A percentile compares a stretch with the other conserved stretches of the same genome.
Evolutionary conservation across 116 monocot genomes (phyloP).

Genomic region (Trichopus zeylanicus): DNA sequence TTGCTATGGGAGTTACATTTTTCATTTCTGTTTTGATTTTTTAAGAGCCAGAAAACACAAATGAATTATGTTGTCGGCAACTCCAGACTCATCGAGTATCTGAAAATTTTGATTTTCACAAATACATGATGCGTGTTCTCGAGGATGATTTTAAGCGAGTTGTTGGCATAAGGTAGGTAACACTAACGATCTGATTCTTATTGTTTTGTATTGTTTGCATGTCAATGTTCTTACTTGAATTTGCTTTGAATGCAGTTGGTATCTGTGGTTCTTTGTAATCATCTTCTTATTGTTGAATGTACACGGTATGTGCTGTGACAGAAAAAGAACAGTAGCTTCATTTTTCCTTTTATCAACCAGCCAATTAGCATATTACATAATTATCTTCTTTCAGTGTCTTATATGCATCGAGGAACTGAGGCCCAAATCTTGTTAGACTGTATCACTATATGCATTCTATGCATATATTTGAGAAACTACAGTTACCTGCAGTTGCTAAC

Average conservation of each 20-base stretch:
- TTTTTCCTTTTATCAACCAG: too few species aligned
- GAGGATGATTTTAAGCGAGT: slow-evolving; percentile 95
- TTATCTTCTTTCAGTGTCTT: too few species aligned
- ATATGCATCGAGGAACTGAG: too few species aligned
- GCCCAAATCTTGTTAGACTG: too few species aligned
- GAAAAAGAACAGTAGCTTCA: too few species aligned
- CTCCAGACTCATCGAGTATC: slow-evolving; percentile 52
- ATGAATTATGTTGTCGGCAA: slow-evolving; percentile 4
- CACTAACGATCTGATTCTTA: background rate
- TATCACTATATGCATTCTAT: too few species aligned
- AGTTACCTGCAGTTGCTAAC: too few species aligned
- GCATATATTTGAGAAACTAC: too few species aligned
- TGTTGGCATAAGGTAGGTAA: slow-evolving; percentile 44
- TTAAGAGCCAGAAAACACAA: background rate
- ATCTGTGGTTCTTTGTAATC: slow-evolving; percentile 37
- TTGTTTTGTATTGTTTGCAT: background rate
- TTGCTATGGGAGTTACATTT: background rate
- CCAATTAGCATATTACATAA: too few species aligned
- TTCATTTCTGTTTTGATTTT: background rate
- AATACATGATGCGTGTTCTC: slow-evolving; percentile 73
- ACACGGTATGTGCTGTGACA: slow-evolving; percentile 30
- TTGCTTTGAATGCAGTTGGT: slow-evolving; percentile 15
- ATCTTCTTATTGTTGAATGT: slow-evolving; percentile 26
- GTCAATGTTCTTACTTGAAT: background rate
- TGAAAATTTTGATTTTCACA: slow-evolving; percentile 76